phyloP scores from a whole-genome alignment of 1,139 yeast genomes.

The Wickerhamiella pararugosa region DNA sequence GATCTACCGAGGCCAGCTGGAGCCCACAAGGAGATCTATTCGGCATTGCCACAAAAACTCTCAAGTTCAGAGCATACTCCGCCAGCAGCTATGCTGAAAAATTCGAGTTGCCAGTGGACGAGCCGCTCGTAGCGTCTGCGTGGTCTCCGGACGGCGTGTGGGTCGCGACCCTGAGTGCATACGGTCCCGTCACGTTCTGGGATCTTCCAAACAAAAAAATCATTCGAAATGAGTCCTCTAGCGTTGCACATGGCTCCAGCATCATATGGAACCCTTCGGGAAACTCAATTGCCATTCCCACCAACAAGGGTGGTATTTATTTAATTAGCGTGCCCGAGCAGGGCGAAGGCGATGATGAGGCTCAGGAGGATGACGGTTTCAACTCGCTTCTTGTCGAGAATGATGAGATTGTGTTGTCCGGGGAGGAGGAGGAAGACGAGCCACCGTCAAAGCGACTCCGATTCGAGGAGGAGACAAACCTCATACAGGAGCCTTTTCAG shows the following conservation, averaged over 20 bases:
- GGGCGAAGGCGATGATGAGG: neutral
- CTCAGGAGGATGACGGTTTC: neutral
- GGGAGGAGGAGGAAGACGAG: slow-evolving; percentile 1
- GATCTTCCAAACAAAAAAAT: slow-evolving; percentile 20
- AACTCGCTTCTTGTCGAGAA: slow-evolving; percentile 4
- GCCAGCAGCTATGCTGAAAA: slow-evolving; percentile 14
- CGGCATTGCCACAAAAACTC: slow-evolving; percentile 38
- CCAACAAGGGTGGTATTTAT: slow-evolving; percentile 22
- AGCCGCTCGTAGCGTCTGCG: slow-evolving; percentile 34
- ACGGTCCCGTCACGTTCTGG: slow-evolving; percentile 43
- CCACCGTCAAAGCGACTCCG: neutral
- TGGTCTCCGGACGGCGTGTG: slow-evolving; percentile 48
- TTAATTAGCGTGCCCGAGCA: no score
- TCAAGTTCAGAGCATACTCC: slow-evolving; percentile 25
- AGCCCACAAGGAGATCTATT: slow-evolving; percentile 48
- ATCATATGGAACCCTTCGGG: slow-evolving; percentile 26
- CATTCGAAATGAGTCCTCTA: slow-evolving; percentile 12
- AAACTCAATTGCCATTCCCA: slow-evolving; percentile 23
- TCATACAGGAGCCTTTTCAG: slow-evolving; percentile 33
- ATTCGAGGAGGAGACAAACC: neutral
- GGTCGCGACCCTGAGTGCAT: slow-evolving; percentile 37
- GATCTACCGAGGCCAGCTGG: slow-evolving; percentile 37
- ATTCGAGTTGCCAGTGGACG: slow-evolving; percentile 19
- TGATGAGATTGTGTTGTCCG: neutral
- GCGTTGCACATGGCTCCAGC: slow-evolving; percentile 14